Evolutionary conservation across 306 rosid genomes (phyloP), one percentile per base, ranked within the genome.

Genomic region (Senna siamea): DNA sequence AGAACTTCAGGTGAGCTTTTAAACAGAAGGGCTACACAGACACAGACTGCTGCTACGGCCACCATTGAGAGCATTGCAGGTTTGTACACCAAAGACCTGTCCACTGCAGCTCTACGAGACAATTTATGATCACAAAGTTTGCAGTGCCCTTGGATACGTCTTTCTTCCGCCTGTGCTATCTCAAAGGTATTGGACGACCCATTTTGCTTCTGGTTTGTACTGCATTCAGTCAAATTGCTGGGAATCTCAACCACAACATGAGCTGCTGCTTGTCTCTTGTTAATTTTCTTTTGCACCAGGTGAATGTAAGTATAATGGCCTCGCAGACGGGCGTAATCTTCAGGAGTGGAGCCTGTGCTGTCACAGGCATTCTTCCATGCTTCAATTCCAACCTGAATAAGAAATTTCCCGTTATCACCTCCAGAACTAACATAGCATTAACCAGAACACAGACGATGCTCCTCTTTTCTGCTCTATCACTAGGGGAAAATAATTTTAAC

Each of bases 61-160:
- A 93, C 89, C 98, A 93, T 88, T 2, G 98, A 93, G 26, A 93
- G 94, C 92, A 93, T 80, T 57, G 96, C 94, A 7, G 98, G 98
- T 72, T 90, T 86, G 89, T 93, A 89, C 18, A 86, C 89, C 76
- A 89, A 46, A 34, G 93, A 88, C 70, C 87, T 88, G 23, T 87
- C 85, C 13, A 48, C 71, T 63, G 81, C 73, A 26, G 76, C 85
- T 69, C 91, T 80, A 56, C 79, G 83, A 47, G 81, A 82, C 59
- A 81, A 69, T 66, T 87, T 89, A 75, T 9, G 68, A 43, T 79
- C 85, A 77, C 98, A 93, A 44, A 69, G 78, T 82, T 52, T 84
- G 84, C 98, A 93, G 11, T 71, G 78, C 64, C 74, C 77, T 79
- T 37, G 84, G 51, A 44, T 35, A 61, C 57, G 46, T 73, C 46